Evolutionary conservation across 495 filamentous ascomycete genomes (phyloP), one percentile per base, ranked within the genome.

Genomic region (Podospora australis): DNA sequence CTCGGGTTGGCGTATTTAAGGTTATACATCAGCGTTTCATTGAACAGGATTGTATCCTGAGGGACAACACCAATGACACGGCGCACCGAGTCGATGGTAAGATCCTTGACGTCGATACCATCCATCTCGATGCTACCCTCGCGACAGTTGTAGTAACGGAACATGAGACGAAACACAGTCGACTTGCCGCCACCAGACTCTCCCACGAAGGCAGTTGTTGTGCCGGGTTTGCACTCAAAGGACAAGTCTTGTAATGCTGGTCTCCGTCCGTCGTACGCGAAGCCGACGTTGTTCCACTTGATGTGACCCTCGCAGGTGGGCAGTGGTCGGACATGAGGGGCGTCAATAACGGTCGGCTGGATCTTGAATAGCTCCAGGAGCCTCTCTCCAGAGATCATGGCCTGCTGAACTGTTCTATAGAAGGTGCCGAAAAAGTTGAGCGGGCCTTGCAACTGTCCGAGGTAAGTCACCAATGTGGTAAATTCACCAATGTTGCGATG

Each of bases 391-490:
- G 95, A 96, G 59, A 98, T 96, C 85, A 98, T 84, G 43, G 90
- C 87, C 28, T 88, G 89, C 67, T 97, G 92, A 17, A 96, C 92
- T 49, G 88, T 91, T 29, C 92, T 80, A 63, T 97, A 98, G 67
- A 98, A 97, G 0, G 92, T 92, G 42, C 94, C 92, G 67, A 98
- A 96, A 75, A 94, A 98, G 66, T 96, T 96, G 56, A 98, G 75
- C 7, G 92, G 92, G 1, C 82, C 84, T 66, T 96, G 90, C 24
- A 98, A 73, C 64, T 98, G 92, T 23, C 80, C 82, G 74, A 97
- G 89, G 68, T 96, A 98, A 4, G 84, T 86, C 50, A 97, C 71
- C 44, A 97, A 71, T 2, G 72, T 67, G 6, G 92, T 85, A 59
- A 96, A 96, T 43, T 85, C 71, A 52, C 88, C 86, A 8, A 95